phyloP scores from a whole-genome alignment of 805 yeast species.

The Saturnispora dispora region DNA sequence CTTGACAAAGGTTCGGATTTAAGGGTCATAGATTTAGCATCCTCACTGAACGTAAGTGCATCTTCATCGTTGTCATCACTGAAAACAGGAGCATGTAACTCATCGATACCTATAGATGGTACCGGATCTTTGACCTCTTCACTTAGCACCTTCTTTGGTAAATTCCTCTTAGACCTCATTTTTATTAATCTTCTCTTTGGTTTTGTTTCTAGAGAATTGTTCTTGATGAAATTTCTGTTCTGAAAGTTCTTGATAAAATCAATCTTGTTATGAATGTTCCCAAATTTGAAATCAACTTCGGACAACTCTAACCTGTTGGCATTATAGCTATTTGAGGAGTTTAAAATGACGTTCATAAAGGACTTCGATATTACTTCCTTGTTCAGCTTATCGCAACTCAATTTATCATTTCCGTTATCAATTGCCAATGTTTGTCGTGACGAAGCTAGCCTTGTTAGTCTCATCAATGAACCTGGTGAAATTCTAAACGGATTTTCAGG shows the following conservation, averaged over 20 bases:
- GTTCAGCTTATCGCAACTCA: constrained; percentile 28
- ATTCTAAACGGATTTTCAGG: constrained; percentile 48
- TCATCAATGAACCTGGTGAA: constrained; percentile 56
- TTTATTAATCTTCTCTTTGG: constrained; percentile 6
- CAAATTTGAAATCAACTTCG: constrained; percentile 21
- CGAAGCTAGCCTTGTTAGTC: constrained; percentile 57
- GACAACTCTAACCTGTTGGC: constrained; percentile 28
- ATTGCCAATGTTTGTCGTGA: constrained; percentile 62
- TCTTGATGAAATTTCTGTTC: background rate
- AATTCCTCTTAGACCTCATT: background rate
- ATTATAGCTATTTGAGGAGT: constrained; percentile 20
- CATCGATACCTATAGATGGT: background rate
- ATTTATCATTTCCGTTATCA: constrained; percentile 5
- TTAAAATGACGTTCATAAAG: constrained; percentile 24
- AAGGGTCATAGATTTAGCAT: background rate
- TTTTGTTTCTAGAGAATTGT: background rate
- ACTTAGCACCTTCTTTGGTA: background rate
- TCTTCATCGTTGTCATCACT: background rate
- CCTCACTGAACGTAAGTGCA: background rate
- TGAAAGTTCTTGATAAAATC: constrained; percentile 5
- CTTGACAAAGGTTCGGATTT: background rate
- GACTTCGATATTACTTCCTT: constrained; percentile 27
- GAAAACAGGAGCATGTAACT: background rate
- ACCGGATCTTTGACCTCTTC: background rate
- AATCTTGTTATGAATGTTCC: constrained; percentile 28